These are phyloP conservation scores for Salicornia ramosissima DNA, from an alignment of 148 eudicot genomes.

Conservation along the genomic window DNA sequence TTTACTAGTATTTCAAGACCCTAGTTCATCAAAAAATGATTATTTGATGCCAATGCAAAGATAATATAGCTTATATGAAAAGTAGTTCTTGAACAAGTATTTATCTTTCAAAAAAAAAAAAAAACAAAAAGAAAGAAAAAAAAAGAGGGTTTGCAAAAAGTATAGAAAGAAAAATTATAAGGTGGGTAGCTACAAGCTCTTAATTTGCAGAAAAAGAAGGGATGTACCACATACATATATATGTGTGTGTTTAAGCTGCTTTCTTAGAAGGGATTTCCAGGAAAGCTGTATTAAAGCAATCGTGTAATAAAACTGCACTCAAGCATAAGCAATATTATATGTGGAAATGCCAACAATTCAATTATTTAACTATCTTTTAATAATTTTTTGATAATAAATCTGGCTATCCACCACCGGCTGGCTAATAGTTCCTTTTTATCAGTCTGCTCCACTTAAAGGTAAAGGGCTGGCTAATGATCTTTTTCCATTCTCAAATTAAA, in stretches of 20 bases:
- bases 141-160: neutral
- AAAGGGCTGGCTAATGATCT: too few relatives aligned
- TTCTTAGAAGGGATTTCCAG: neutral
- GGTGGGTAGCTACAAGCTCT: neutral
- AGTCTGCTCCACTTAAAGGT: too few relatives aligned
- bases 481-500: too few relatives aligned
- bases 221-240: neutral
- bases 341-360: neutral
- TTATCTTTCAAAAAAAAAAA: neutral
- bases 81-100: neutral
- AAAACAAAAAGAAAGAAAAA: too few relatives aligned
- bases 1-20: conserved; percentile 10
- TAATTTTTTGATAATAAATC: too few relatives aligned
- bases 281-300: conserved; percentile 10
- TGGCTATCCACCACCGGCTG: too few relatives aligned
- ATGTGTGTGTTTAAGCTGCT: too few relatives aligned
- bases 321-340: neutral
- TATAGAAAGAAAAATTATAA: neutral
- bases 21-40: neutral
- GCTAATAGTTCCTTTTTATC: too few relatives aligned
- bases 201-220: conserved; percentile 7
- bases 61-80: neutral
- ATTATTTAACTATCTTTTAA: too few relatives aligned
- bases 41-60: too few relatives aligned
- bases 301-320: neutral